phyloP scores from a whole-genome alignment of 768 basidiomycete species.

The Lentinula raphanica region DNA sequence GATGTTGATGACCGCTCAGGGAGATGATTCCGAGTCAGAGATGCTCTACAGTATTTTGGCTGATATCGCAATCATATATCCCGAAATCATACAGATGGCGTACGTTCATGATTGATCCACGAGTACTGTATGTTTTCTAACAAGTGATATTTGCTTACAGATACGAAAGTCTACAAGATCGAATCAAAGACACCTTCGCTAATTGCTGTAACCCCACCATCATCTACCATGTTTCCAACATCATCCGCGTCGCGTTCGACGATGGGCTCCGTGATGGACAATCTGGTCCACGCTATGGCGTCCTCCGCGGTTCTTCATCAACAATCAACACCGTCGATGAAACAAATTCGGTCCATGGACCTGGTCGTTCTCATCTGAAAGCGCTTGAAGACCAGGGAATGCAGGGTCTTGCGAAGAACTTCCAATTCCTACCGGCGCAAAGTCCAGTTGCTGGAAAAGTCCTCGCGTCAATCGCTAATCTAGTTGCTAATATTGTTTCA shows the following conservation, averaged over 20 bases:
- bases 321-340: constrained; percentile 66
- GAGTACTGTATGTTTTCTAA: constrained; percentile 5
- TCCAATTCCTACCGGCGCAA: constrained; percentile 59
- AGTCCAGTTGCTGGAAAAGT: constrained; percentile 4
- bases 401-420: constrained; percentile 69
- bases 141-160: constrained; percentile 29
- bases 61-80: constrained; percentile 61
- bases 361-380: constrained; percentile 47
- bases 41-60: constrained; percentile 74
- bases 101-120: constrained; percentile 35
- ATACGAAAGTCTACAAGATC: constrained; percentile 72
- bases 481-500: constrained; percentile 7
- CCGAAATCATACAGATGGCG: constrained; percentile 70
- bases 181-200: constrained; percentile 66
- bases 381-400: constrained; percentile 69
- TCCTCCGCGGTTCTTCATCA: constrained; percentile 52
- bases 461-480: constrained; percentile 3
- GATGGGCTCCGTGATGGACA: constrained; percentile 19
- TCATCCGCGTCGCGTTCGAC: constrained; percentile 61
- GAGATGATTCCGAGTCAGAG: constrained; percentile 77
- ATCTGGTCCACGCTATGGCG: constrained; percentile 39
- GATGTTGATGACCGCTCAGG: constrained; percentile 69
- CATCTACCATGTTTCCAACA: constrained; percentile 65
- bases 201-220: constrained; percentile 68
- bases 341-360: constrained; percentile 29